Base-by-base conservation (phyloP, 805 yeast species). In the Yarrowia sp. region DNA sequence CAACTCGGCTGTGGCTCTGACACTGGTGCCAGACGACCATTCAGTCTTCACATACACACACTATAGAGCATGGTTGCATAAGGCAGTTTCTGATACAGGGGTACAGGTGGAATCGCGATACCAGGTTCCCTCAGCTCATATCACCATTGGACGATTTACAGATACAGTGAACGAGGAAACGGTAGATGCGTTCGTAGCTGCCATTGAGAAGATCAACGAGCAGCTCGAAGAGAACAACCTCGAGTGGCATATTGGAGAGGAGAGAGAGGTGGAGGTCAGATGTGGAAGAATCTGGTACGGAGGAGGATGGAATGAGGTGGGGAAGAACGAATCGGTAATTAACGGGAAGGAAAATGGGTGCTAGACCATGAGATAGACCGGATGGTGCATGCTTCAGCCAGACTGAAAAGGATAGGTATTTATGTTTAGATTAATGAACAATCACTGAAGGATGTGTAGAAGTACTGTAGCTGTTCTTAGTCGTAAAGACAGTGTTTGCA, bases 221-320 rank as follows among this genome's bases (percentile, higher is more conserved):
- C 11, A n/a, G n/a, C 67, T 58, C 9, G 52, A 58, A 19, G 14
- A 8, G 1, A 66, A 40, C 5, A 11, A 19, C 2, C 52, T 66
- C 12, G 67, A 35, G n/a, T 66, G 69, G 69, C 53, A 48, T 19
- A 45, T 68, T 22, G 69, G 64, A 42, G 46, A 68, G n/a, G 67
- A 48, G 38, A 15, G 68, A 22, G 70, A 67, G 11, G 49, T 65
- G 52, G 69, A 56, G 26, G 56, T 52, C 8, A 11, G 69, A 43
- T 68, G 70, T 52, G 70, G 70, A 15, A 12, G 67, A 22, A 68
- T 68, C 16, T 68, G 70, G 70, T 68, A 68, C 43, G 70, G 70
- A 11, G 70, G 66, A 2, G 70, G 70, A 5, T 68, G 70, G 70
- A 45, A 11, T 19, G 65, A 59, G 8, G n/a, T n/a, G n/a, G 52